A percentile compares a stretch with the other conserved stretches of the same genome.
These are phyloP conservation scores for Fraxinus greggii DNA, from an alignment of 305 asterid species.

Conservation along the genomic window DNA sequence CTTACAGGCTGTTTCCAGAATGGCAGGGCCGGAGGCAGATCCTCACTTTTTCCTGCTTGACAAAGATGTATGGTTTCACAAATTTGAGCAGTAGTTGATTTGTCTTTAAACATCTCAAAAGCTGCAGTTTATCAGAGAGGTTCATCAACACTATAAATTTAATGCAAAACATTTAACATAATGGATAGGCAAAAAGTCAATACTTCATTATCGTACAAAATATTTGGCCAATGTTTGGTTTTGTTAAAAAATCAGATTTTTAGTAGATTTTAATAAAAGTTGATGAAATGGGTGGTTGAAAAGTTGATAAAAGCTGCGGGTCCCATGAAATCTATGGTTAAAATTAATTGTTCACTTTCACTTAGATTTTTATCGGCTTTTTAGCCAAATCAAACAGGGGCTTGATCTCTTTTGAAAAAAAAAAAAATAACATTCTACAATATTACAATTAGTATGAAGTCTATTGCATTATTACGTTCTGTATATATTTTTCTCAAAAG, in stretches of 20 bases:
- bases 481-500: neutral
- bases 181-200: conserved; percentile 11
- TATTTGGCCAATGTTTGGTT: neutral
- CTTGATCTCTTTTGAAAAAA: neutral
- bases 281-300: neutral
- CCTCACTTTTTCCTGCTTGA: conserved; percentile 96
- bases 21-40: conserved; percentile 74
- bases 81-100: conserved; percentile 14
- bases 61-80: conserved; percentile 65
- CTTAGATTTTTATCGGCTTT: neutral
- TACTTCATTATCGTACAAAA: neutral
- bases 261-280: neutral
- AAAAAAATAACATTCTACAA: too few relatives aligned
- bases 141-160: conserved; percentile 3
- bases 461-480: neutral
- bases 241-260: neutral
- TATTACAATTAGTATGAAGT: conserved; percentile 6
- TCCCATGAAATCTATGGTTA: neutral
- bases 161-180: neutral
- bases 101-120: conserved; percentile 16
- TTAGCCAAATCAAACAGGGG: neutral
- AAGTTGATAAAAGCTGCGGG: neutral
- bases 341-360: neutral
- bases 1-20: conserved; percentile 85
- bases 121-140: conserved; percentile 16